Evolutionary conservation across 2,329 filamentous ascomycete genomes (phyloP).

Genomic region (Claviceps spartinae): DNA sequence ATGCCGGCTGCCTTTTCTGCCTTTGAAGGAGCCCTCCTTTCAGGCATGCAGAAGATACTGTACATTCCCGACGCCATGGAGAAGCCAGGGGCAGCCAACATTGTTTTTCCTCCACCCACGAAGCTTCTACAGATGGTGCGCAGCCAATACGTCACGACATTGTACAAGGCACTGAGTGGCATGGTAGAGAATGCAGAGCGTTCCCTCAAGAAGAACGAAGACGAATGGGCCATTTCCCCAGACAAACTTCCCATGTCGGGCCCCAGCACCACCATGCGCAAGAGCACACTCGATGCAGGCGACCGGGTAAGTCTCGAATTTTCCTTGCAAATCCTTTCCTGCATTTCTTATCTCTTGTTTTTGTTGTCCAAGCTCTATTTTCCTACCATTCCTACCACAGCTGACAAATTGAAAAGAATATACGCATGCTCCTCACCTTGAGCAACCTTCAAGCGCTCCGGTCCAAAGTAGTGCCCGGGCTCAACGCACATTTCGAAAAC

Average conservation of each 20-base stretch:
- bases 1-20: slow-evolving; percentile 79
- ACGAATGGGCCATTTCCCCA: slow-evolving; percentile 42
- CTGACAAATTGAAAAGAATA: slow-evolving; percentile 35
- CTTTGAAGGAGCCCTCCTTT: slow-evolving; percentile 71
- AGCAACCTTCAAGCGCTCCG: slow-evolving; percentile 82
- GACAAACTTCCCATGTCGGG: slow-evolving; percentile 25
- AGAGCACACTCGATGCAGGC: slow-evolving; percentile 38
- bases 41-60: slow-evolving; percentile 86
- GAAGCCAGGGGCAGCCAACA: slow-evolving; percentile 58
- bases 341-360: neutral
- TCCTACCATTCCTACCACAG: neutral
- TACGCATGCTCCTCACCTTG: slow-evolving; percentile 85
- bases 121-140: slow-evolving; percentile 87
- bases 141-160: slow-evolving; percentile 79
- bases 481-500: slow-evolving; percentile 89
- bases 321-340: neutral
- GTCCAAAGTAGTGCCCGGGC: slow-evolving; percentile 65
- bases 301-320: slow-evolving; percentile 34
- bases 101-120: slow-evolving; percentile 70
- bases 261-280: slow-evolving; percentile 19
- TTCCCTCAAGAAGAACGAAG: slow-evolving; percentile 48
- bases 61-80: slow-evolving; percentile 79
- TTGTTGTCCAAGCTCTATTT: neutral
- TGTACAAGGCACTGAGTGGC: slow-evolving; percentile 87
- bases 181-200: slow-evolving; percentile 95